Conservation (phyloP, 2,329 filamentous ascomycete genomes). For the Apiospora malaysiana region DNA sequence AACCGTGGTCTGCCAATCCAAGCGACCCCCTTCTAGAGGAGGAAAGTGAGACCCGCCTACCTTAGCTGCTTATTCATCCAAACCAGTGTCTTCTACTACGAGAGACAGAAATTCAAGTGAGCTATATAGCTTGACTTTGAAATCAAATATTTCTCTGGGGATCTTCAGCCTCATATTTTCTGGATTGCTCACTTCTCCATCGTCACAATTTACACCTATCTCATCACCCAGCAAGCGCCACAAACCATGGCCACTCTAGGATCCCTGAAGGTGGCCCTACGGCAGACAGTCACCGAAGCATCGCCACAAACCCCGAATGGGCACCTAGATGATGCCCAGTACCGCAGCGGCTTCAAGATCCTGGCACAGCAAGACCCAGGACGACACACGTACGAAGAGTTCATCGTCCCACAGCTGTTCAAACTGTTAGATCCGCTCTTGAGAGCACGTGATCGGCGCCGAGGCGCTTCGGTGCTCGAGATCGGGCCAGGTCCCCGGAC, state of each 20-base stretch:
- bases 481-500: slow-evolving; percentile 64
- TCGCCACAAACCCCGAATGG: slow-evolving; percentile 36
- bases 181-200: neutral
- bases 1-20: neutral
- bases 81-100: too few species aligned
- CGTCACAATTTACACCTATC: neutral
- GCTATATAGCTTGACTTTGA: too few species aligned
- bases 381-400: slow-evolving; percentile 50
- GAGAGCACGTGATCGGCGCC: too few species aligned
- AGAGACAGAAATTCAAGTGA: too few species aligned
- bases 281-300: slow-evolving; percentile 35
- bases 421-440: slow-evolving; percentile 48
- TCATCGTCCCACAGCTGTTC: slow-evolving; percentile 57
- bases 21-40: neutral
- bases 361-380: slow-evolving; percentile 44
- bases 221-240: neutral
- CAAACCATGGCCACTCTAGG: slow-evolving; percentile 42
- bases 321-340: slow-evolving; percentile 53
- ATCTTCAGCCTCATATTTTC: neutral
- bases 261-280: slow-evolving; percentile 47
- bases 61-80: neutral
- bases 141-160: too few species aligned
- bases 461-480: slow-evolving; percentile 62
- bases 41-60: neutral
- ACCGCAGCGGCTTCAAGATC: slow-evolving; percentile 53